A percentile compares a stretch with the other conserved stretches of the same genome.
phyloP scores from a whole-genome alignment of 2,329 filamentous ascomycete genomes.

The Tothia fuscella region DNA sequence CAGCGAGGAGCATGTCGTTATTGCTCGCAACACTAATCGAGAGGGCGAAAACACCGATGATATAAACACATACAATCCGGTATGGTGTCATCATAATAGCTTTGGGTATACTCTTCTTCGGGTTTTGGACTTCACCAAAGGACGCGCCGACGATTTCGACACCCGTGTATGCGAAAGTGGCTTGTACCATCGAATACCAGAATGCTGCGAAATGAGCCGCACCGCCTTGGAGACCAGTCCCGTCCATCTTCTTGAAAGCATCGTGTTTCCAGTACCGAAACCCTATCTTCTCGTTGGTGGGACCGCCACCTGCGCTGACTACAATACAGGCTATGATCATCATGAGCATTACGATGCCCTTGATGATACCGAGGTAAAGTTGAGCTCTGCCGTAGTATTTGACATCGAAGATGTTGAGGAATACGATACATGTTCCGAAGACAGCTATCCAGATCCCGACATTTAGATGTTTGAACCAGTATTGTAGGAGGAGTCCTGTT shows the following conservation, averaged over 20 bases:
- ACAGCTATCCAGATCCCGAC: constrained; percentile 7
- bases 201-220: constrained; percentile 30
- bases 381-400: background rate
- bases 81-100: constrained; percentile 8
- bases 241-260: constrained; percentile 17
- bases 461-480: constrained; percentile 7
- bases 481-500: constrained; percentile 3
- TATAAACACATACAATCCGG: constrained; percentile 10
- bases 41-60: constrained; percentile 9
- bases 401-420: constrained; percentile 5
- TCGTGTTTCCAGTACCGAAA: constrained; percentile 11
- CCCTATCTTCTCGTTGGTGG: constrained; percentile 7
- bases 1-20: background rate
- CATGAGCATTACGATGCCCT: constrained; percentile 4
- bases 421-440: constrained; percentile 2
- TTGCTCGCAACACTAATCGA: constrained; percentile 8
- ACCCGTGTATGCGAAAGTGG: constrained; percentile 30
- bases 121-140: constrained; percentile 10
- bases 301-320: constrained; percentile 8
- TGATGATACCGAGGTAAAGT: constrained; percentile 3
- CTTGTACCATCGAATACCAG: constrained; percentile 28
- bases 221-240: constrained; percentile 18
- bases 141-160: constrained; percentile 10
- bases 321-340: constrained; percentile 10
- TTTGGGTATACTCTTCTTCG: constrained; percentile 11